Conservation (phyloP, 1,284 basidiomycete genomes). For the Apiotrichum porosum region DNA sequence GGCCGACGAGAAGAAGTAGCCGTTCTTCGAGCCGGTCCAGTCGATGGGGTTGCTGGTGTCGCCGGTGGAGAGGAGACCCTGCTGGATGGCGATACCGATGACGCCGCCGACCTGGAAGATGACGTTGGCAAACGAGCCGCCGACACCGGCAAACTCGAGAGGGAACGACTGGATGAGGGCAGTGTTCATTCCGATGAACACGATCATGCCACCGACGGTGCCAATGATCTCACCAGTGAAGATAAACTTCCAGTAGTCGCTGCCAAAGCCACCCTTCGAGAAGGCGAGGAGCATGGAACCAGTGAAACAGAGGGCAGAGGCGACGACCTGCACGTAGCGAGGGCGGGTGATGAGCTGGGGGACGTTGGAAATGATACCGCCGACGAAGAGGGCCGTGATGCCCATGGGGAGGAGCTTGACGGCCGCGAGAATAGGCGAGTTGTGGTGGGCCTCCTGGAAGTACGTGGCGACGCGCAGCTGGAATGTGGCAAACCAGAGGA, state of each 20-base stretch:
- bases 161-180: slow-evolving; percentile 39
- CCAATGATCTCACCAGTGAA: slow-evolving; percentile 43
- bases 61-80: slow-evolving; percentile 34
- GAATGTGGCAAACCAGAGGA: slow-evolving; percentile 33
- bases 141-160: slow-evolving; percentile 36
- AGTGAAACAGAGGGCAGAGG: slow-evolving; percentile 29
- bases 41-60: slow-evolving; percentile 30
- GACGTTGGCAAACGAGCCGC: slow-evolving; percentile 40
- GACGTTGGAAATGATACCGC: slow-evolving; percentile 28
- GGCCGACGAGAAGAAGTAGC: slow-evolving; percentile 38
- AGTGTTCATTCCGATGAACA: slow-evolving; percentile 45
- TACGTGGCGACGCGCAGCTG: slow-evolving; percentile 46
- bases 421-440: slow-evolving; percentile 41
- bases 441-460: slow-evolving; percentile 37
- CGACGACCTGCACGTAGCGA: slow-evolving; percentile 34
- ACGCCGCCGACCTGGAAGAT: slow-evolving; percentile 47
- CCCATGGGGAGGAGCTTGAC: slow-evolving; percentile 46
- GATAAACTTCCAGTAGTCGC: slow-evolving; percentile 43
- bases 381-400: slow-evolving; percentile 39
- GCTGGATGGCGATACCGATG: slow-evolving; percentile 43
- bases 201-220: slow-evolving; percentile 38
- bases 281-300: slow-evolving; percentile 43
- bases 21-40: slow-evolving; percentile 38
- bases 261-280: slow-evolving; percentile 35
- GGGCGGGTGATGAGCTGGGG: slow-evolving; percentile 40